Evolutionary conservation across 371 early-diverging fungal species (phyloP).

Genomic region (Chytridium lagenaria): DNA sequence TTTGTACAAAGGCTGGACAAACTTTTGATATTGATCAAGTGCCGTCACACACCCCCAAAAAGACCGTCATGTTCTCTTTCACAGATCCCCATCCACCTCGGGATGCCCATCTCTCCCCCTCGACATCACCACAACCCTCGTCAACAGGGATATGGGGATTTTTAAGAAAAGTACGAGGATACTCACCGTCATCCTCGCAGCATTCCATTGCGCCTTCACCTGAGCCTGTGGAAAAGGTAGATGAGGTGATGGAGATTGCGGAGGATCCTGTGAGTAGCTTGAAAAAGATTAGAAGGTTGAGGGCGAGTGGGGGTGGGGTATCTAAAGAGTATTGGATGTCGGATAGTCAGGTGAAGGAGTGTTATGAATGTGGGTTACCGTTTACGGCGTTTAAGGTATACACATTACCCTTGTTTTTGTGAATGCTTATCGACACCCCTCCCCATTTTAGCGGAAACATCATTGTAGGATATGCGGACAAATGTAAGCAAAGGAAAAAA

Average conservation of each 20-base stretch:
- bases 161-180: background rate
- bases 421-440: no score
- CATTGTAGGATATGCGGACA: constrained; percentile 83
- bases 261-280: background rate
- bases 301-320: constrained; percentile 31
- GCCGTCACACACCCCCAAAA: no score
- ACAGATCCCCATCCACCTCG: background rate
- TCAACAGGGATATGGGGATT: background rate
- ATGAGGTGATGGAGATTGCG: background rate
- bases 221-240: background rate
- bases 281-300: background rate
- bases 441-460: no score
- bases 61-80: background rate
- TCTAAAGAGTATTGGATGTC: constrained; percentile 80
- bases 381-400: constrained; percentile 72
- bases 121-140: background rate
- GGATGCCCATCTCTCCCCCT: background rate
- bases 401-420: no score
- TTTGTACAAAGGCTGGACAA: no score
- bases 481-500: background rate
- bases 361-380: constrained; percentile 74
- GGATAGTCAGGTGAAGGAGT: constrained; percentile 66
- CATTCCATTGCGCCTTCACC: background rate
- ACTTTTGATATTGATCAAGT: no score
- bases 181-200: background rate